Evolutionary conservation across 31 red algal species (phyloP), one percentile per base, ranked within the genome.

Genomic region (Asparagopsis taxiformis): DNA sequence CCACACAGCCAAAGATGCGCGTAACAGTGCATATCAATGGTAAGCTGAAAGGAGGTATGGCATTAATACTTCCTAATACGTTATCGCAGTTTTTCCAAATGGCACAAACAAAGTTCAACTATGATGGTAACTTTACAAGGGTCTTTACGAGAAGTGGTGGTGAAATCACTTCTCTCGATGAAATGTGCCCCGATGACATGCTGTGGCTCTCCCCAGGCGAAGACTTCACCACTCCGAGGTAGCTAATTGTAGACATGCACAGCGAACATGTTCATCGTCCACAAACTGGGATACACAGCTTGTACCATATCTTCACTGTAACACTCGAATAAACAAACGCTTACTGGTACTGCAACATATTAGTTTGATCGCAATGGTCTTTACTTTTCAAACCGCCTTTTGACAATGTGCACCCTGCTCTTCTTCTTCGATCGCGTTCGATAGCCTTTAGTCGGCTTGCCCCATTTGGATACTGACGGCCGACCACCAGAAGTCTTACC

Each of bases 381-480:
- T 61, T 79, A 79, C 61, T 66, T 80, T 3, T 80, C 77, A 55
- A 60, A 60, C 5, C 79, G 67, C 11, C 68, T 44, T 49, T 70
- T 69, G 1, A 91, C 49, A 75, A 91, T 83, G 37, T 65, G 66
- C 33, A 61, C 43, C 31, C 58, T 81, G 16, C 44, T 63, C 71
- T 94, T 94, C 59, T 57, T 72, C 13, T 72, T 94, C 26, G 80
- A 70, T 29, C 91, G 31, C 6, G 96, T 99, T 20, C 77, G 66
- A 60, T 77, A 79, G 7, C 96, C 96, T 73, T 93, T 93, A 54
- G 97, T 90, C 19, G 74, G 89, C 59, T 69, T 82, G 29, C 97
- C 92, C 91, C 92, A 99, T 52, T 78, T 70, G 3, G 87, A 85
- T 22, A 92, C 89, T 0, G 66, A 78, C 52, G 97, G 92, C 26